These are phyloP conservation scores for Paraphysoderma sedebokerense DNA, from an alignment of 371 early-diverging fungal genomes.

Conservation along the genomic window DNA sequence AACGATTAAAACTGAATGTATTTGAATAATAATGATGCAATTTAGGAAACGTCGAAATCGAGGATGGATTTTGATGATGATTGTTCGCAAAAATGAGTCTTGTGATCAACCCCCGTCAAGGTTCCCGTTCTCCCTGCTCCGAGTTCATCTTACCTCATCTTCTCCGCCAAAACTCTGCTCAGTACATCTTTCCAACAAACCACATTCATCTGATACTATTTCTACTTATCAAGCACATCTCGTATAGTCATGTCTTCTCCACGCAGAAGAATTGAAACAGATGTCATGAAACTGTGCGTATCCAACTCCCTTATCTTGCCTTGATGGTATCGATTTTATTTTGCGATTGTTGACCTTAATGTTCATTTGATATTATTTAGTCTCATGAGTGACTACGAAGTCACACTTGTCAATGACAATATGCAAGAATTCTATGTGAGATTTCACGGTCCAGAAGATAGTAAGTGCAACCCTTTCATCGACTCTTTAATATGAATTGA, in stretches of 20 bases:
- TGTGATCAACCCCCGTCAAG: too few relatives aligned
- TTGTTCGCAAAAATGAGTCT: too few relatives aligned
- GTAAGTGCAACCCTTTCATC: conserved; percentile 30
- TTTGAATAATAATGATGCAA: too few relatives aligned
- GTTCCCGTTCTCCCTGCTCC: too few relatives aligned
- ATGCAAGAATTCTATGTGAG: conserved; percentile 96
- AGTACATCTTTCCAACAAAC: too few relatives aligned
- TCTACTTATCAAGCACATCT: too few relatives aligned
- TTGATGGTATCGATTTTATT: neutral
- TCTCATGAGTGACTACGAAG: conserved; percentile 95
- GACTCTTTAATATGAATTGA: neutral
- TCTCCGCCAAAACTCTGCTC: too few relatives aligned
- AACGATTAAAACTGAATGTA: too few relatives aligned
- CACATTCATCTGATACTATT: too few relatives aligned
- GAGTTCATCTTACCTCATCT: too few relatives aligned
- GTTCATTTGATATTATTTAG: conserved; percentile 21
- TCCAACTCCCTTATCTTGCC: neutral
- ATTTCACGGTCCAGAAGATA: conserved; percentile 87
- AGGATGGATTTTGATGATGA: too few relatives aligned
- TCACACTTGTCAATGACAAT: conserved; percentile 93
- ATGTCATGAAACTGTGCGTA: conserved; percentile 91
- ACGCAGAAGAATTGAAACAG: conserved; percentile 88
- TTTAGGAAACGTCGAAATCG: too few relatives aligned
- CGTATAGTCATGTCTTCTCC: conserved; percentile 86
- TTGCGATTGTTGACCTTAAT: neutral